A percentile compares a stretch with the other conserved stretches of the same genome.
Conservation (phyloP, 2,329 filamentous ascomycete genomes). For the Talaromyces amestolkiae region DNA sequence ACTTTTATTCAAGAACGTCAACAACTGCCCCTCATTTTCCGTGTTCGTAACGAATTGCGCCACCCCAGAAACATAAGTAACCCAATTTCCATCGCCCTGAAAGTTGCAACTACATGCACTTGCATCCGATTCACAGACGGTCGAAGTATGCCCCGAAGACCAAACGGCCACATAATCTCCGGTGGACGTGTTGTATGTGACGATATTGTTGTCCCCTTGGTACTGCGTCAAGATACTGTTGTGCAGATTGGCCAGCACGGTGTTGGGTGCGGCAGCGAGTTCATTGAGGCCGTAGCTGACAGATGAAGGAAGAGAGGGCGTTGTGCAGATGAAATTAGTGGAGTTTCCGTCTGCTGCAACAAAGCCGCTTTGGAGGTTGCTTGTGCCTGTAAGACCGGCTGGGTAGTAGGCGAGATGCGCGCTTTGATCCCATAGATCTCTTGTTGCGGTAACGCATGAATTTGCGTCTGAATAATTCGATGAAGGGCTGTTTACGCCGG, state of each 20-base stretch:
- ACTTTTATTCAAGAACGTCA: constrained; percentile 14
- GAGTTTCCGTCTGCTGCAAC: constrained; percentile 10
- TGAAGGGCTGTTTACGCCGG: background rate
- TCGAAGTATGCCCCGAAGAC: constrained; percentile 11
- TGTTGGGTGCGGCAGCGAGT: background rate
- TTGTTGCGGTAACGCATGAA: constrained; percentile 1
- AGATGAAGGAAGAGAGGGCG: background rate
- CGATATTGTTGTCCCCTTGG: constrained; percentile 15
- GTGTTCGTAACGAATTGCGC: constrained; percentile 1
- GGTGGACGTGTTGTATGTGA: constrained; percentile 13
- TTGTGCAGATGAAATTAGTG: constrained; percentile 18
- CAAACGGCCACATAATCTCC: constrained; percentile 4
- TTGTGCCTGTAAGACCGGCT: constrained; percentile 8
- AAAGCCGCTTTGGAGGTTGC: constrained; percentile 12
- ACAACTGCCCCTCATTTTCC: background rate
- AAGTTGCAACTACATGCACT: constrained; percentile 7
- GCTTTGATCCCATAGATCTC: constrained; percentile 4
- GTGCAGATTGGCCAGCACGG: constrained; percentile 10
- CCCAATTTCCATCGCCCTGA: constrained; percentile 11
- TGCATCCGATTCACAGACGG: background rate
- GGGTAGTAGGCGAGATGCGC: constrained; percentile 15
- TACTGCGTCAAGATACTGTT: constrained; percentile 9
- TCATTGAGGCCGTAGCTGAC: constrained; percentile 11
- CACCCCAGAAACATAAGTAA: background rate
- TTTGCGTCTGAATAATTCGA: constrained; percentile 2